phyloP scores from a whole-genome alignment of 2,329 filamentous ascomycete species.

The Cytospora schulzeri region DNA sequence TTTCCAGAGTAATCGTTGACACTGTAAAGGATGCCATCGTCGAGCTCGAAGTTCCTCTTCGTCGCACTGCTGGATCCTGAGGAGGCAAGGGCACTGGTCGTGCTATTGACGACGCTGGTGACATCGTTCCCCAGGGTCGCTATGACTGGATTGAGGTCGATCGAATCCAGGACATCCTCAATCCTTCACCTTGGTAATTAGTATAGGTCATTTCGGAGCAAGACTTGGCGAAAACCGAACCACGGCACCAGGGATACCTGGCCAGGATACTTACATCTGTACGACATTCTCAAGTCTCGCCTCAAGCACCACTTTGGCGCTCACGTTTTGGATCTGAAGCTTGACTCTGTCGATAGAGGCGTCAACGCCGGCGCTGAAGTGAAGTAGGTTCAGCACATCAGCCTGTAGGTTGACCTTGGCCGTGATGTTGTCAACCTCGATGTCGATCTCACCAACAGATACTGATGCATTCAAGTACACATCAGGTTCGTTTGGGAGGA shows the following conservation, averaged over 20 bases:
- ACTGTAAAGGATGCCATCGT: constrained; percentile 51
- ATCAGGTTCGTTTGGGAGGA: constrained; percentile 52
- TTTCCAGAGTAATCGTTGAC: constrained; percentile 61
- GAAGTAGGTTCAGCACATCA: constrained; percentile 58
- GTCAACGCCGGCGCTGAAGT: constrained; percentile 64
- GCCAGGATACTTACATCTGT: constrained; percentile 43
- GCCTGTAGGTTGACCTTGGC: constrained; percentile 63
- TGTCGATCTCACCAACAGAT: constrained; percentile 58
- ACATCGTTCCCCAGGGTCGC: constrained; percentile 56
- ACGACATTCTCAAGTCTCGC: constrained; percentile 63
- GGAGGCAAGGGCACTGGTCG: constrained; percentile 33
- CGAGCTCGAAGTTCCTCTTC: constrained; percentile 30
- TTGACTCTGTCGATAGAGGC: constrained; percentile 58
- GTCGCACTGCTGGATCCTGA: constrained; percentile 23
- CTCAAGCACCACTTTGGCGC: constrained; percentile 60
- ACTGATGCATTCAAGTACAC: constrained; percentile 63
- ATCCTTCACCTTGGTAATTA: constrained; percentile 36
- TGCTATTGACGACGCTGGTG: constrained; percentile 49
- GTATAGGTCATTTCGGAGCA: background rate
- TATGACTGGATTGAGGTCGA: constrained; percentile 63
- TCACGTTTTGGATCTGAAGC: constrained; percentile 60
- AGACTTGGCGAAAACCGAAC: background rate
- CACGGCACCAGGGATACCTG: background rate
- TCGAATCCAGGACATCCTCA: constrained; percentile 56
- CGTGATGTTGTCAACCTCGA: constrained; percentile 61